Conservation (phyloP, 352 stramenopile genomes). For the Globisporangium apiculatum region DNA sequence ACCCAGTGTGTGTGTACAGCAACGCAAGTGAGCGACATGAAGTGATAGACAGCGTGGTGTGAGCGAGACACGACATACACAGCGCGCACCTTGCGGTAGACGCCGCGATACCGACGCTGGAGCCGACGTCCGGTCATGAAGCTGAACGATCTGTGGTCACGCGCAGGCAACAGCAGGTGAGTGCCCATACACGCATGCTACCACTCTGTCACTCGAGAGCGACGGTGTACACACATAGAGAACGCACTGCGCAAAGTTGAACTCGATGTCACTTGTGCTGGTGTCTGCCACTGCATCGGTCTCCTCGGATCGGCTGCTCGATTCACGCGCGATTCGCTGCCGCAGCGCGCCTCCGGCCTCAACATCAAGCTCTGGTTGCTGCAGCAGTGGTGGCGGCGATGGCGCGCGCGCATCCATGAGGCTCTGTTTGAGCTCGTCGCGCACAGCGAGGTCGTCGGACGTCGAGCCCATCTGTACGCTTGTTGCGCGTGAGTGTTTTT, state of each 20-base stretch:
- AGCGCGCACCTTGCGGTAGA: constrained; percentile 27
- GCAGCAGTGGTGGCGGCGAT: neutral
- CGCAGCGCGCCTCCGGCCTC: neutral
- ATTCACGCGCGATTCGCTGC: neutral
- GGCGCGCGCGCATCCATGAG: constrained; percentile 6
- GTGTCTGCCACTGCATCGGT: neutral
- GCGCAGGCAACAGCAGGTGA: neutral
- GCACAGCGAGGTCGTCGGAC: neutral
- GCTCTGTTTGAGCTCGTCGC: constrained; percentile 9
- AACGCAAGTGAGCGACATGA: neutral
- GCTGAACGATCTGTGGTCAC: constrained; percentile 20
- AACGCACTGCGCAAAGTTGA: constrained; percentile 10
- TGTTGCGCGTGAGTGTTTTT: neutral
- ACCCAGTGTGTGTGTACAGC: too few species aligned
- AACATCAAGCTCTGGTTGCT: too few species aligned
- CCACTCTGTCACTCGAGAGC: neutral
- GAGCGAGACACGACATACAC: neutral
- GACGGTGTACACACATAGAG: neutral
- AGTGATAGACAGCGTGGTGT: neutral
- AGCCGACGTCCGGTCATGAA: constrained; percentile 32
- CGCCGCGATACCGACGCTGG: constrained; percentile 26
- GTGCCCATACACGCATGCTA: neutral
- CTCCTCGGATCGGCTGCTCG: constrained; percentile 1
- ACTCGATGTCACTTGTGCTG: neutral
- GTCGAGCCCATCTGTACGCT: neutral